Conservation (phyloP, 768 basidiomycete species). For the Xerocomellus chrysenteron region DNA sequence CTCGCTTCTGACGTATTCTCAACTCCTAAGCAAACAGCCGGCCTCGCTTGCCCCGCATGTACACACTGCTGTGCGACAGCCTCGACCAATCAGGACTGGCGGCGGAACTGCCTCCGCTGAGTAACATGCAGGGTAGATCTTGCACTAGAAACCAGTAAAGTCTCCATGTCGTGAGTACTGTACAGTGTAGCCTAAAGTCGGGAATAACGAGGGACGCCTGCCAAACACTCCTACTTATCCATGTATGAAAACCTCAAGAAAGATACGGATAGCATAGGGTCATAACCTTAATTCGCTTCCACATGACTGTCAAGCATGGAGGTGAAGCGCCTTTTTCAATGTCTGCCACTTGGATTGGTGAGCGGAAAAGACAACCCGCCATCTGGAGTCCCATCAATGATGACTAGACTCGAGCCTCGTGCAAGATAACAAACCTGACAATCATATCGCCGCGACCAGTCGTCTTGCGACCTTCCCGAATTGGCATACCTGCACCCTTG, state of each 20-base stretch:
- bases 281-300: slow-evolving; percentile 14
- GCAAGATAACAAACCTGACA: slow-evolving; percentile 44
- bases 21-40: slow-evolving; percentile 5
- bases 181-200: slow-evolving; percentile 23
- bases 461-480: slow-evolving; percentile 49
- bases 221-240: slow-evolving; percentile 17
- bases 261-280: slow-evolving; percentile 19
- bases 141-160: neutral
- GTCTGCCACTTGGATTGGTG: slow-evolving; percentile 35
- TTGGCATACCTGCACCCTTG: slow-evolving; percentile 69
- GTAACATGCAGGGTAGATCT: neutral
- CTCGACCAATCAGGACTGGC: neutral
- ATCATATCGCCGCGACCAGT: slow-evolving; percentile 62
- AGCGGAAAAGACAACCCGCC: slow-evolving; percentile 32
- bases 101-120: neutral
- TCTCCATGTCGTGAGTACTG: slow-evolving; percentile 24
- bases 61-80: neutral
- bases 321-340: slow-evolving; percentile 28
- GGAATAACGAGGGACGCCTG: slow-evolving; percentile 7
- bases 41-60: slow-evolving; percentile 22
- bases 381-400: slow-evolving; percentile 17
- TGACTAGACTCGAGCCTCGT: neutral
- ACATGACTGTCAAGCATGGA: slow-evolving; percentile 22
- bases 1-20: slow-evolving; percentile 18
- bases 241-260: slow-evolving; percentile 16